Evolutionary conservation across 2,329 filamentous ascomycete genomes (phyloP).

Genomic region (Erysiphe pulchra): DNA sequence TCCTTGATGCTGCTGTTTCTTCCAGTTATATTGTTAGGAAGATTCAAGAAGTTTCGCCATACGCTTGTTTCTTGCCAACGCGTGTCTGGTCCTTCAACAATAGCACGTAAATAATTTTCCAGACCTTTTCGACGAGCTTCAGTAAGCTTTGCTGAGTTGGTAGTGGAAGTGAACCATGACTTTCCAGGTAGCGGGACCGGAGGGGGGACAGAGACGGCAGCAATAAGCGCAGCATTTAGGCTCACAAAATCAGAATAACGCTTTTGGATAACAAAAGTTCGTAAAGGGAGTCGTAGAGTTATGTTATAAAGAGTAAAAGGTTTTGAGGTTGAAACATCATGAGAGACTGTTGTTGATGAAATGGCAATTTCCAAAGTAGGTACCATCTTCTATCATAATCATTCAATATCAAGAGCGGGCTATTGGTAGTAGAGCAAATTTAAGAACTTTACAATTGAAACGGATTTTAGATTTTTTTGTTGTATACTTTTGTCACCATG

Average conservation of each 20-base stretch:
- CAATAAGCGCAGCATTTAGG: slow-evolving; percentile 36
- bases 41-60: slow-evolving; percentile 49
- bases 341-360: slow-evolving; percentile 4
- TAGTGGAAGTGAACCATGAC: slow-evolving; percentile 51
- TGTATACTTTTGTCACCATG: too few relatives aligned
- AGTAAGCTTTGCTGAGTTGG: slow-evolving; percentile 41
- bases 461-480: too few relatives aligned
- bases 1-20: slow-evolving; percentile 11
- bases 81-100: slow-evolving; percentile 47
- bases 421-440: neutral
- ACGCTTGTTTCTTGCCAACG: slow-evolving; percentile 49
- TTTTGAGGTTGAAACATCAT: slow-evolving; percentile 15
- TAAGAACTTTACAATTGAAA: neutral
- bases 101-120: slow-evolving; percentile 44
- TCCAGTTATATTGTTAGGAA: slow-evolving; percentile 25
- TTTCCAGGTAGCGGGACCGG: slow-evolving; percentile 45
- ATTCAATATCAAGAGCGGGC: too few relatives aligned
- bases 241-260: slow-evolving; percentile 57
- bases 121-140: slow-evolving; percentile 42
- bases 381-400: slow-evolving; percentile 20
- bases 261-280: slow-evolving; percentile 51
- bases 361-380: slow-evolving; percentile 34
- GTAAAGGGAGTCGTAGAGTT: slow-evolving; percentile 47
- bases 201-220: slow-evolving; percentile 33
- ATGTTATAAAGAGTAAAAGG: slow-evolving; percentile 57